phyloP scores from a whole-genome alignment of 2,329 filamentous ascomycete species.

The Claviceps citrina region DNA sequence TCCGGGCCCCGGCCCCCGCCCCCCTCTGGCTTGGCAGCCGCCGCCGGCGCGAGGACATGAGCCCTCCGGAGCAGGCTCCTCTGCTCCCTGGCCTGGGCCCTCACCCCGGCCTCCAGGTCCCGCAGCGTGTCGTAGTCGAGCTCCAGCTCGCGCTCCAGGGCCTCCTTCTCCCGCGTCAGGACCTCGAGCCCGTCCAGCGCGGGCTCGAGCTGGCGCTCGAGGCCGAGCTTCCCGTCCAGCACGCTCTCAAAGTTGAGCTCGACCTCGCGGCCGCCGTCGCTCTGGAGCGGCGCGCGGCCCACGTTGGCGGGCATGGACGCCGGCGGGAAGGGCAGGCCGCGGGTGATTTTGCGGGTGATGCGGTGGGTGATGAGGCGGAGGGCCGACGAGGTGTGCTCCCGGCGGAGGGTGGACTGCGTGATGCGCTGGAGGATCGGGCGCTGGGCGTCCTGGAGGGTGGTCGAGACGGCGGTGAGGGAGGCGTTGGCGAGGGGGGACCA shows the following conservation, averaged over 20 bases:
- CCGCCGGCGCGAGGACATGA: conserved; percentile 33
- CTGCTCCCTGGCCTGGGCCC: conserved; percentile 35
- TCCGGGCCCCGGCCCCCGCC: conserved; percentile 2
- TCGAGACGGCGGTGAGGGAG: conserved; percentile 39
- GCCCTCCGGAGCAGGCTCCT: conserved; percentile 33
- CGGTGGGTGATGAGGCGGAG: conserved; percentile 39
- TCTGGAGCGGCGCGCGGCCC: conserved; percentile 10
- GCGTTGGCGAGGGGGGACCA: conserved; percentile 44
- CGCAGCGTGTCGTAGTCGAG: conserved; percentile 36
- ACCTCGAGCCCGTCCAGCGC: conserved; percentile 47
- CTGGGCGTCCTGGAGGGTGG: conserved; percentile 42
- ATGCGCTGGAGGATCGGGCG: conserved; percentile 46
- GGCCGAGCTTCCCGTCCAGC: conserved; percentile 38
- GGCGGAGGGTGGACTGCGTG: conserved; percentile 30
- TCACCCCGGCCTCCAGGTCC: conserved; percentile 39
- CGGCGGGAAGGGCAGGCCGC: conserved; percentile 52
- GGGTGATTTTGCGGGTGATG: conserved; percentile 41
- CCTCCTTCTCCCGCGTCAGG: conserved; percentile 40
- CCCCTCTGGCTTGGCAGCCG: conserved; percentile 6
- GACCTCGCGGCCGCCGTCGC: conserved; percentile 31
- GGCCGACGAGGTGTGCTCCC: conserved; percentile 38
- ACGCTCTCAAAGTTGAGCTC: conserved; percentile 54
- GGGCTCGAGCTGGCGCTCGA: conserved; percentile 46
- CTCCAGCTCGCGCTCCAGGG: conserved; percentile 40
- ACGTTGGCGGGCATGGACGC: conserved; percentile 18